Evolutionary conservation across 192 early-diverging fungal genomes (phyloP), one percentile per base, ranked within the genome.

Genomic region (Pilaira anomala): DNA sequence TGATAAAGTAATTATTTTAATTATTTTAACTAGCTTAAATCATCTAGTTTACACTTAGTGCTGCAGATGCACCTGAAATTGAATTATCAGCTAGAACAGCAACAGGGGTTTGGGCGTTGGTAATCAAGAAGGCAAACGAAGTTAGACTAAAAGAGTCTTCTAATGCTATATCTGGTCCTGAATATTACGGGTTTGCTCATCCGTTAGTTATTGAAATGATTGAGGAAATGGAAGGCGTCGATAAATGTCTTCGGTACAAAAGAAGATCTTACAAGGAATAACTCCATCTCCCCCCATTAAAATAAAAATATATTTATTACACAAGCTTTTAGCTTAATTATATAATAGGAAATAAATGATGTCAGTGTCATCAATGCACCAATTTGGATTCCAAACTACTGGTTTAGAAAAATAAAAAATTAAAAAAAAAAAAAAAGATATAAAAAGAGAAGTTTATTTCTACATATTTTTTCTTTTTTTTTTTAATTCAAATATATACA

Each of bases 101-200:
- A 24, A 90, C 92, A 18, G 88, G 87, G 7, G 90, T 87, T 11
- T 93, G 90, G 92, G 81, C 83, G 4, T 51, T 79, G 3, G 76
- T 92, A 36, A 70, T 91, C 53, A 85, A 83, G 72, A 76, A 73
- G 6, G 89, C 86, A n/a, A 88, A 93, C 67, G 75, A 72, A 21
- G 72, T 91, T 57, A 76, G 89, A 41, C 74, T 85, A 14, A 78
- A 83, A 19, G 82, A 87, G 22, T 79, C 83, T 48, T 78, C 80
- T 12, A 88, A 87, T 69, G 85, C 86, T 33, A 86, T 85, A 3
- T 88, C 85, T 3, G 91, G 92, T 12, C 90, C 91, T 5, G 92
- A 93, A 69, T 91, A 88, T 69, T 93, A 90, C 76, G 92, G 92
- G 11, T 84, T 93, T 26, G 78, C 91, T n/a, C 84, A 89, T 48